phyloP scores from a whole-genome alignment of 164 flowering plant genomes.

The Nymphaea colorata region DNA sequence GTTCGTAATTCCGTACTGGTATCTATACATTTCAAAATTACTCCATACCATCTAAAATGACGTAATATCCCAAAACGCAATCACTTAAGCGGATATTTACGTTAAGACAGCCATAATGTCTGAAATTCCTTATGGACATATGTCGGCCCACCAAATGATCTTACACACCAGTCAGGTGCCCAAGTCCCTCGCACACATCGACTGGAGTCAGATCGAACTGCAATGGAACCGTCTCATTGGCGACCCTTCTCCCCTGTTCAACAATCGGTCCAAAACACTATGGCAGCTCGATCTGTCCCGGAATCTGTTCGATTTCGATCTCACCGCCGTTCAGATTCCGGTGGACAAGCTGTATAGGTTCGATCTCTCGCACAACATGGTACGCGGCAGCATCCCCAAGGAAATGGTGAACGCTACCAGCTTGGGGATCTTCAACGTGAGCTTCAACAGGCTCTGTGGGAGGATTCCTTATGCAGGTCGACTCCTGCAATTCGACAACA shows the following conservation, averaged over 20 bases:
- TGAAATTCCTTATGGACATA: too few species aligned
- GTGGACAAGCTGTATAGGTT: slow-evolving; percentile 13
- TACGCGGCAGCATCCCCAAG: slow-evolving; percentile 33
- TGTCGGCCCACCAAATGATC: too few species aligned
- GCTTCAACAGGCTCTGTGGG: slow-evolving; percentile 27
- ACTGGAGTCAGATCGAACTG: slow-evolving; percentile 20
- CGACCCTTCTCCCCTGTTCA: not conserved
- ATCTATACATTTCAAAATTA: too few species aligned
- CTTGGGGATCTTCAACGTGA: slow-evolving; percentile 19
- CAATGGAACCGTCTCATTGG: slow-evolving; percentile 29
- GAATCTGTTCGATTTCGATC: slow-evolving; percentile 24
- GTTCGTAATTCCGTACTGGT: too few species aligned
- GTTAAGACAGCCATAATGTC: too few species aligned
- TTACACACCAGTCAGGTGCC: slow-evolving; percentile 19
- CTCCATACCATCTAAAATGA: too few species aligned
- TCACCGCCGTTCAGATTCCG: slow-evolving; percentile 35
- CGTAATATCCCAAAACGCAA: too few species aligned
- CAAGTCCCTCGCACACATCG: not conserved
- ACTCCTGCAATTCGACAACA: slow-evolving; percentile 4
- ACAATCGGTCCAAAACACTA: slow-evolving; percentile 16
- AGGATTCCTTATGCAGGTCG: slow-evolving; percentile 21
- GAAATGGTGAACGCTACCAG: slow-evolving; percentile 5
- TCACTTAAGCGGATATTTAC: too few species aligned
- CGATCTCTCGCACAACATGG: slow-evolving; percentile 40
- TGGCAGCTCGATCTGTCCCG: slow-evolving; percentile 20